Evolutionary conservation across 1,284 basidiomycete species (phyloP).

Genomic region (Pseudozyma sp.): DNA sequence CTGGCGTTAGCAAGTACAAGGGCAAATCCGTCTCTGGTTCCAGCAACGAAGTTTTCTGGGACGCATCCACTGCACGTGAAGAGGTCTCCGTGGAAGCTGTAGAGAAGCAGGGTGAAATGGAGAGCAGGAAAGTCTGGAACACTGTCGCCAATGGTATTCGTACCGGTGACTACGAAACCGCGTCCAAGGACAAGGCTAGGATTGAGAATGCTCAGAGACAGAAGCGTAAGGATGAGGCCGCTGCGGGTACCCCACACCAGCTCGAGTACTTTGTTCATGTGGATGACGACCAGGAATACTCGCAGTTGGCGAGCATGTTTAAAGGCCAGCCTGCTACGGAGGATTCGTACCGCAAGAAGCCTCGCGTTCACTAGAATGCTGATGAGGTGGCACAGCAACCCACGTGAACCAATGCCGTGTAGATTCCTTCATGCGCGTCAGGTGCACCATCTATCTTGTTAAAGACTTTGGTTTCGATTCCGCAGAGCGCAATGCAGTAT

Average conservation of each 20-base stretch:
- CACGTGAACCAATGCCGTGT: background rate
- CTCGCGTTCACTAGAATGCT: conserved; percentile 14
- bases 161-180: conserved; percentile 90
- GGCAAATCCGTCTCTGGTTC: conserved; percentile 50
- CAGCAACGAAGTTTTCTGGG: conserved; percentile 71
- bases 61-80: conserved; percentile 73
- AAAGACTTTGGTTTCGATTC: no score
- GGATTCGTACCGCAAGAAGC: conserved; percentile 55
- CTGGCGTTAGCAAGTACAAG: conserved; percentile 75
- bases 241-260: conserved; percentile 80
- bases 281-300: conserved; percentile 68
- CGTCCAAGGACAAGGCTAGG: conserved; percentile 86
- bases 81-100: conserved; percentile 79
- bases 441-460: no score
- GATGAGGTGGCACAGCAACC: background rate
- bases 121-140: conserved; percentile 87
- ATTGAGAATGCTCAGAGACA: conserved; percentile 97
- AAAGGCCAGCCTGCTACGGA: conserved; percentile 56
- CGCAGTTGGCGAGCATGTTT: conserved; percentile 53
- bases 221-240: conserved; percentile 83
- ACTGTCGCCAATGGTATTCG: conserved; percentile 90
- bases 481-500: no score
- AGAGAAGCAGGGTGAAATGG: conserved; percentile 80
- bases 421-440: no score
- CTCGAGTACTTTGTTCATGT: conserved; percentile 67